Conservation (phyloP, 345 rosid species). For the Microcos paniculata region DNA sequence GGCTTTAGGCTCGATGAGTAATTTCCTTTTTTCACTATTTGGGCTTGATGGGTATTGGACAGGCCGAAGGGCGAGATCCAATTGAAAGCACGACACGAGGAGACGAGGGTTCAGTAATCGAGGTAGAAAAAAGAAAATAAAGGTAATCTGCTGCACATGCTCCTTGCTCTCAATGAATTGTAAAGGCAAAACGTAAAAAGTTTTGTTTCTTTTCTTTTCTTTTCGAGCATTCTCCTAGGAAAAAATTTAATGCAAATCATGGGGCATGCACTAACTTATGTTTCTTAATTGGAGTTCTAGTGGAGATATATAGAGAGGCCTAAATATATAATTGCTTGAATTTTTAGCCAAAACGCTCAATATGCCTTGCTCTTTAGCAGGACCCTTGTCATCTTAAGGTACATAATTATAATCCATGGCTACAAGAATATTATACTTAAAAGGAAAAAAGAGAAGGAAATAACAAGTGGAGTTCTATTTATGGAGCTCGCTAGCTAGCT, state of each 20-base stretch:
- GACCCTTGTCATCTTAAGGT: conserved; percentile 11
- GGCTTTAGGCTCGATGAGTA: background rate
- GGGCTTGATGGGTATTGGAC: background rate
- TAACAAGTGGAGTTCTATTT: background rate
- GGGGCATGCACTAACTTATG: background rate
- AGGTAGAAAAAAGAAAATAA: background rate
- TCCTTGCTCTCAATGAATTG: background rate
- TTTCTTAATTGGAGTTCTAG: too few relatives aligned
- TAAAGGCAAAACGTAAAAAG: background rate
- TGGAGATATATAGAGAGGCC: background rate
- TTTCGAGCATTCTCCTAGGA: background rate
- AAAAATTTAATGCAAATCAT: background rate
- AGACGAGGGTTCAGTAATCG: background rate
- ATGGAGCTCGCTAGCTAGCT: background rate
- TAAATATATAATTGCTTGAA: background rate
- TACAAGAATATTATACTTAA: background rate
- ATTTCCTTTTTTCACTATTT: background rate
- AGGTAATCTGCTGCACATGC: background rate
- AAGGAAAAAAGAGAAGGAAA: background rate
- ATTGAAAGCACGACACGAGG: background rate
- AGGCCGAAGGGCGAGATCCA: background rate
- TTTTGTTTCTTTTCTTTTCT: background rate
- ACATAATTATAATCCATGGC: background rate
- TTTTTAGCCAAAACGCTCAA: background rate
- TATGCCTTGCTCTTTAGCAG: conserved; percentile 15